Percentiles rank a stretch among this genome's conserved stretches.
phyloP scores from a whole-genome alignment of 148 eudicot genomes.

The Nyssa sinensis region DNA sequence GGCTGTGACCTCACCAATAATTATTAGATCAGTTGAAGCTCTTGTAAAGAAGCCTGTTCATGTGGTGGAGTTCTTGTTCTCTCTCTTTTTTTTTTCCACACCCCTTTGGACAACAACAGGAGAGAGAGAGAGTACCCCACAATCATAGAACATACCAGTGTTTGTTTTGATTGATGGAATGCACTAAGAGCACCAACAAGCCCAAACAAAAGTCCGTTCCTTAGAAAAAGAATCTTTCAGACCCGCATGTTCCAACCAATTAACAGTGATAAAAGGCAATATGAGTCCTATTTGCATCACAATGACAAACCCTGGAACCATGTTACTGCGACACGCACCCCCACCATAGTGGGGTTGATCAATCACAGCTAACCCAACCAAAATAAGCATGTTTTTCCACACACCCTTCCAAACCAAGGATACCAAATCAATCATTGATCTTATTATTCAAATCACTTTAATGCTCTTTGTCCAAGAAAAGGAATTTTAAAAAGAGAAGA shows the following conservation, averaged over 20 bases:
- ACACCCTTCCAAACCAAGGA: background rate
- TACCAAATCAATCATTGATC: background rate
- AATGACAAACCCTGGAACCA: no score
- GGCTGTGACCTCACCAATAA: no score
- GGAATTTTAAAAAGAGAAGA: no score
- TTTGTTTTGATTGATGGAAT: background rate
- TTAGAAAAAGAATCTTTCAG: background rate
- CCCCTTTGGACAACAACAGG: background rate
- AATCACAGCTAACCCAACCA: background rate
- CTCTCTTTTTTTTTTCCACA: background rate
- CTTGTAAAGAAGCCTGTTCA: background rate
- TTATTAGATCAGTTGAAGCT: no score
- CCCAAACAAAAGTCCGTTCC: background rate
- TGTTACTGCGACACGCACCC: background rate
- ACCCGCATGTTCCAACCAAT: background rate
- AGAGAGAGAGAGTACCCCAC: constrained; percentile 5
- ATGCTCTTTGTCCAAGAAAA: no score
- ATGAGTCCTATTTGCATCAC: background rate
- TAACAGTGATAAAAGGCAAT: background rate
- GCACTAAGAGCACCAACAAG: background rate
- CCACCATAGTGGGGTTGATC: background rate
- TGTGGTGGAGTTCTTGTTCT: background rate
- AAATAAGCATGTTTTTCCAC: background rate
- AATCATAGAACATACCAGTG: background rate
- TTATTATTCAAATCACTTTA: background rate